Conservation (phyloP, 352 stramenopile genomes). For the Thraustotheca clavata region DNA sequence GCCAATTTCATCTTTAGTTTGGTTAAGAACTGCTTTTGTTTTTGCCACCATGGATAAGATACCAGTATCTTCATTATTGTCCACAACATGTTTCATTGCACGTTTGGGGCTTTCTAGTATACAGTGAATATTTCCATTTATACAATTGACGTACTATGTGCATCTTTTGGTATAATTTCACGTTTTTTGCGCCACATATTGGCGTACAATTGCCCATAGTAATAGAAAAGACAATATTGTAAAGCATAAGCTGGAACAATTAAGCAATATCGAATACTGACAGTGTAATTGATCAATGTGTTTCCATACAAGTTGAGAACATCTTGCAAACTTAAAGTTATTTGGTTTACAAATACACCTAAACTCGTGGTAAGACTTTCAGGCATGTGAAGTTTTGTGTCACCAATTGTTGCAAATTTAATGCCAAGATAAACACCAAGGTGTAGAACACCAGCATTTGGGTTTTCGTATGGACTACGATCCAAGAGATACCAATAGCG, state of each 20-base stretch:
- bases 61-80: no score
- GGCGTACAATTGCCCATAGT: conserved; percentile 54
- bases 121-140: no score
- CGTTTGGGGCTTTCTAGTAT: no score
- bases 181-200: neutral
- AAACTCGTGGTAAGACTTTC: conserved; percentile 8
- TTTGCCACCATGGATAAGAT: no score
- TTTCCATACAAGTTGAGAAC: conserved; percentile 30
- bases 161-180: no score
- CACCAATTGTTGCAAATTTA: conserved; percentile 41
- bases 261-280: conserved; percentile 51
- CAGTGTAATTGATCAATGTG: conserved; percentile 27
- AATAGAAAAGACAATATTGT: conserved; percentile 44
- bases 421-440: conserved; percentile 58
- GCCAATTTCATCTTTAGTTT: no score
- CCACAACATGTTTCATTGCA: no score
- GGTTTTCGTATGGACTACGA: conserved; percentile 72
- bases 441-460: conserved; percentile 67
- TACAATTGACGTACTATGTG: no score
- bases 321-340: conserved; percentile 65
- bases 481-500: conserved; percentile 81
- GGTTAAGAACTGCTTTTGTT: no score
- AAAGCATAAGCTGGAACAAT: conserved; percentile 60
- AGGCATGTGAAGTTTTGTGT: neutral
- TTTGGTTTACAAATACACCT: conserved; percentile 59